These are phyloP conservation scores for Rhodotorula taiwanensis DNA, from an alignment of 768 basidiomycete species.

Conservation along the genomic window DNA sequence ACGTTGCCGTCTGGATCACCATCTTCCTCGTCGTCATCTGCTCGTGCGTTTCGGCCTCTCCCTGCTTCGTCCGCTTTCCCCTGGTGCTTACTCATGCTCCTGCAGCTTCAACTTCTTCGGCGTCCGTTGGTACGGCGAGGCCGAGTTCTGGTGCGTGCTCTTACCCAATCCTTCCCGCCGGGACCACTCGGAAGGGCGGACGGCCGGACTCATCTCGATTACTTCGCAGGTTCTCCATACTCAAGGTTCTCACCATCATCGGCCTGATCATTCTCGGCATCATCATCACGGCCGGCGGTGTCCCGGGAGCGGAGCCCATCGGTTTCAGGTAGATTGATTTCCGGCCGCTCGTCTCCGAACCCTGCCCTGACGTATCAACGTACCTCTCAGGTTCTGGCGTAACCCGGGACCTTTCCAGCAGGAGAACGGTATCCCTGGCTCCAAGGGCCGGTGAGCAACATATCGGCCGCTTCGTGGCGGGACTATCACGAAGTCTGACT, in stretches of 20 bases:
- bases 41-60: no score
- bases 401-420: slow-evolving; percentile 30
- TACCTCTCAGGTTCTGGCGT: slow-evolving; percentile 7
- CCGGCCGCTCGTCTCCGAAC: no score
- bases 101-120: slow-evolving; percentile 38
- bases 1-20: slow-evolving; percentile 30
- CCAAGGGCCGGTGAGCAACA: slow-evolving; percentile 52
- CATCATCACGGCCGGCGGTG: slow-evolving; percentile 46
- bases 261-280: slow-evolving; percentile 45
- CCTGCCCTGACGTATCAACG: no score
- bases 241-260: slow-evolving; percentile 44
- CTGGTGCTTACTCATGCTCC: no score
- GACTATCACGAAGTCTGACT: no score
- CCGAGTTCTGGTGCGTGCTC: slow-evolving; percentile 45
- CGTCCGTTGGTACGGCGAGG: slow-evolving; percentile 36
- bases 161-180: background rate
- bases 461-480: no score
- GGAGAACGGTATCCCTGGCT: slow-evolving; percentile 51
- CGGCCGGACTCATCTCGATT: background rate
- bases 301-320: slow-evolving; percentile 41
- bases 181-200: no score
- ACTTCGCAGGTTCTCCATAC: background rate
- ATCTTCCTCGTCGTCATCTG: slow-evolving; percentile 31
- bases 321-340: slow-evolving; percentile 42
- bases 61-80: no score